Evolutionary conservation across 495 filamentous ascomycete species (phyloP).

Genomic region (Neurospora africana): DNA sequence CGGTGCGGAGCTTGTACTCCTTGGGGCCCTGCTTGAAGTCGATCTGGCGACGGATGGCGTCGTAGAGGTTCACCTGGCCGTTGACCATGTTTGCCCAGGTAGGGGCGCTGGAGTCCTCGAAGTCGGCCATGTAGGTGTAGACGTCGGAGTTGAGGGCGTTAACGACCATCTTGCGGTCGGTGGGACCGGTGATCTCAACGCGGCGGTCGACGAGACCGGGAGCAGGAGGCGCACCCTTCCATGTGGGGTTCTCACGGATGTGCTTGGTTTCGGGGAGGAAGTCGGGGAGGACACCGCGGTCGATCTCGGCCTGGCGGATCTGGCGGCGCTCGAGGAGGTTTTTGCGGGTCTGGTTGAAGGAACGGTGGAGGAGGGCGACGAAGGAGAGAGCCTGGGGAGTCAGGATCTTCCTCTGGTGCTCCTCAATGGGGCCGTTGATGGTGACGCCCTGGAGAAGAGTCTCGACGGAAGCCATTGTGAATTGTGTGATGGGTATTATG

Average conservation of each 20-base stretch:
- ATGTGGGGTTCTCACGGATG: constrained; percentile 88
- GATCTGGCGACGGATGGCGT: constrained; percentile 86
- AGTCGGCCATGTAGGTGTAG: constrained; percentile 99
- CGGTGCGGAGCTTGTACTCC: constrained; percentile 94
- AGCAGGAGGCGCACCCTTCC: constrained; percentile 89
- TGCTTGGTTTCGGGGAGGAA: constrained; percentile 94
- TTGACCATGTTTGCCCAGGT: constrained; percentile 99
- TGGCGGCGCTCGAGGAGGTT: constrained; percentile 76
- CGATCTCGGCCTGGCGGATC: constrained; percentile 85
- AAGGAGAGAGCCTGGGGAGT: constrained; percentile 87
- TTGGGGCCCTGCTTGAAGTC: constrained; percentile 95
- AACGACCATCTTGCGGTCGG: constrained; percentile 98
- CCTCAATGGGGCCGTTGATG: constrained; percentile 67
- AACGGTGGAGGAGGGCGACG: constrained; percentile 84
- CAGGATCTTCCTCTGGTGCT: constrained; percentile 79
- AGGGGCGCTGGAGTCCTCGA: constrained; percentile 94
- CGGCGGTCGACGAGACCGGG: constrained; percentile 88
- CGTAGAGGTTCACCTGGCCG: constrained; percentile 96
- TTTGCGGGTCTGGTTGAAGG: constrained; percentile 88
- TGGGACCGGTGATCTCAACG: constrained; percentile 98
- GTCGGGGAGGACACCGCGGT: constrained; percentile 82
- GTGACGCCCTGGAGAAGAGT: constrained; percentile 76
- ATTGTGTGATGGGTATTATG: neutral
- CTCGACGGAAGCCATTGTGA: constrained; percentile 61
- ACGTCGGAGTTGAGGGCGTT: constrained; percentile 96